Evolutionary conservation across 805 yeast species (phyloP).

Genomic region (Schwanniomyces yamadae): DNA sequence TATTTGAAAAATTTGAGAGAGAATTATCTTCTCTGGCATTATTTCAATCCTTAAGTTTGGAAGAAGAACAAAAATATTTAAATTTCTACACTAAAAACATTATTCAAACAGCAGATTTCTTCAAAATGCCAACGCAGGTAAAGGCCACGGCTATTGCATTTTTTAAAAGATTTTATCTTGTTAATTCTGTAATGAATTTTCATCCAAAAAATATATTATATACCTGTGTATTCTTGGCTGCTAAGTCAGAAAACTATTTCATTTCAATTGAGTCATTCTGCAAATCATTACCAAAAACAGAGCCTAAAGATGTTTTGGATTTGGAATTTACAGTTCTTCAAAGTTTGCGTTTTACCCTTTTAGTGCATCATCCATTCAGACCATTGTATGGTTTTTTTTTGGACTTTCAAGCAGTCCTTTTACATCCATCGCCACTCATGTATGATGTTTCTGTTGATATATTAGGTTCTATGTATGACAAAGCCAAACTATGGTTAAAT

Average conservation of each 20-base stretch:
- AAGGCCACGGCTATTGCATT: conserved; percentile 83
- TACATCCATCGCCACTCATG: conserved; percentile 43
- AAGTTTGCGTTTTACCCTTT: conserved; percentile 71
- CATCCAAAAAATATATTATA: conserved; percentile 80
- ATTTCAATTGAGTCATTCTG: conserved; percentile 81
- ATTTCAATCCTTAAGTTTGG: conserved; percentile 50
- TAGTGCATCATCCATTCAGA: conserved; percentile 85
- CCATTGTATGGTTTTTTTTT: conserved; percentile 94
- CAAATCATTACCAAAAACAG: conserved; percentile 63
- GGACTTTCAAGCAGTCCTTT: conserved; percentile 67
- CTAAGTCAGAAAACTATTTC: conserved; percentile 89
- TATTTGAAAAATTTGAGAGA: conserved; percentile 26
- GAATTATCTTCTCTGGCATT: conserved; percentile 29
- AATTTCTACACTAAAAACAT: conserved; percentile 72
- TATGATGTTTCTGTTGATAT: conserved; percentile 49
- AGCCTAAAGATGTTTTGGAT: conserved; percentile 65
- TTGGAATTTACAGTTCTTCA: conserved; percentile 78
- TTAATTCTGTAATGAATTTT: conserved; percentile 79
- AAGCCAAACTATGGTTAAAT: conserved; percentile 61
- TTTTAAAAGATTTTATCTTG: conserved; percentile 75
- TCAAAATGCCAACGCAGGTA: conserved; percentile 85
- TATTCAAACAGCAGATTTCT: conserved; percentile 64
- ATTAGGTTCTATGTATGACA: conserved; percentile 68
- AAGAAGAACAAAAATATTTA: conserved; percentile 71
- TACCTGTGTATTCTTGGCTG: conserved; percentile 79